Percentiles rank a stretch among this genome's conserved stretches.
phyloP scores from a whole-genome alignment of 768 basidiomycete species.

The Solioccasus polychromus region DNA sequence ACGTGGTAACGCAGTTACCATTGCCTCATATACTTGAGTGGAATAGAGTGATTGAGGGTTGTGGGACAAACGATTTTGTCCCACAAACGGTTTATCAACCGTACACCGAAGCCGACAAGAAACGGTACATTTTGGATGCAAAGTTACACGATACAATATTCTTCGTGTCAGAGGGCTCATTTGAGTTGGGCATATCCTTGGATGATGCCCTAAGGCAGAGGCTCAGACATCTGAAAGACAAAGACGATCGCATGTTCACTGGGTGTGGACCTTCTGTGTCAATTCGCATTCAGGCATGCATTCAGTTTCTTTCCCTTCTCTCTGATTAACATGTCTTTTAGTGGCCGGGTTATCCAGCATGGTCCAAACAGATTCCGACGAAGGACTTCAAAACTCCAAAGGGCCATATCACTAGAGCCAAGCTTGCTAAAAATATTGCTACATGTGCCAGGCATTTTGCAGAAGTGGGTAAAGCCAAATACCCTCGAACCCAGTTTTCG shows the following conservation, averaged over 20 bases:
- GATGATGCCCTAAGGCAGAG: constrained; percentile 61
- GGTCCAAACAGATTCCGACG: constrained; percentile 81
- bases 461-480: constrained; percentile 35
- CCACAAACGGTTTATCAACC: constrained; percentile 74
- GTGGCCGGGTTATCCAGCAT: constrained; percentile 80
- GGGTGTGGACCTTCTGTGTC: constrained; percentile 78
- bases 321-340: constrained; percentile 24
- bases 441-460: constrained; percentile 74
- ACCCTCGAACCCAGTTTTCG: neutral
- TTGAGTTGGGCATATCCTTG: constrained; percentile 59
- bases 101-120: constrained; percentile 71
- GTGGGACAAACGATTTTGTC: constrained; percentile 48
- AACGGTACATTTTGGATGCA: constrained; percentile 74
- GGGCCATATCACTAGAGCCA: constrained; percentile 70
- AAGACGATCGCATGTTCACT: constrained; percentile 67
- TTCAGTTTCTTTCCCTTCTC: neutral
- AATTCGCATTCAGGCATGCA: constrained; percentile 66
- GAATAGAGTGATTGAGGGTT: constrained; percentile 18
- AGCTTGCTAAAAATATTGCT: constrained; percentile 77
- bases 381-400: constrained; percentile 79
- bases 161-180: constrained; percentile 53
- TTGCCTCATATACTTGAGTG: constrained; percentile 28
- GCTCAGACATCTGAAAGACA: constrained; percentile 51
- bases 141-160: constrained; percentile 60
- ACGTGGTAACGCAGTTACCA: constrained; percentile 16